A percentile compares a stretch with the other conserved stretches of the same genome.
Conservation (phyloP, 371 early-diverging fungal genomes). For the Thermomucor indicae-seudaticae region DNA sequence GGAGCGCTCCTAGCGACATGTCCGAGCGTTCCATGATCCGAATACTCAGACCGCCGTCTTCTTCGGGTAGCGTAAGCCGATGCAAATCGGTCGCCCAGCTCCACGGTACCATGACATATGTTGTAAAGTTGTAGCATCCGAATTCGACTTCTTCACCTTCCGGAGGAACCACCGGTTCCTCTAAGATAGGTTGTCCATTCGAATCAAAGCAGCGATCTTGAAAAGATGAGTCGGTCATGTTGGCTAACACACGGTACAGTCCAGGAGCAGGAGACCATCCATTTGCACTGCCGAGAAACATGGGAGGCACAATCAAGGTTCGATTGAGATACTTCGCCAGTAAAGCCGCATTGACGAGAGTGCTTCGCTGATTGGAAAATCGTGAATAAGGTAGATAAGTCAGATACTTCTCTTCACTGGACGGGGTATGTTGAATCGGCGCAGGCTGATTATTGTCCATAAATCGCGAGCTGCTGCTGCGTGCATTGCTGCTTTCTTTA, state of each 20-base stretch:
- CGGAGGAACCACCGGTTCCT: conserved; percentile 8
- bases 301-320: conserved; percentile 26
- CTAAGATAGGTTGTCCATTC: not conserved
- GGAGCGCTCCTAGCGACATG: conserved; percentile 14
- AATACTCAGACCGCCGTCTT: conserved; percentile 21
- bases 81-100: conserved; percentile 22
- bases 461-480: not conserved
- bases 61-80: conserved; percentile 11
- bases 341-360: conserved; percentile 43
- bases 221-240: conserved; percentile 18
- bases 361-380: conserved; percentile 47
- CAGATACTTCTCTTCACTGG: conserved; percentile 21
- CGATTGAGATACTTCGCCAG: conserved; percentile 28
- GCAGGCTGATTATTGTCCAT: not conserved
- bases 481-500: too few species aligned
- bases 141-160: conserved; percentile 12
- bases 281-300: conserved; percentile 42
- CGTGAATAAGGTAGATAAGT: conserved; percentile 49
- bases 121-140: conserved; percentile 24
- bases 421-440: not conserved
- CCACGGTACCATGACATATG: conserved; percentile 22
- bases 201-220: conserved; percentile 19
- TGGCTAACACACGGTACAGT: conserved; percentile 14
- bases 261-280: conserved; percentile 33
- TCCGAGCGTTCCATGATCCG: conserved; percentile 20